These are phyloP conservation scores for Tardiomyces digboiensis DNA, from an alignment of 1,139 yeast species.

Conservation along the genomic window DNA sequence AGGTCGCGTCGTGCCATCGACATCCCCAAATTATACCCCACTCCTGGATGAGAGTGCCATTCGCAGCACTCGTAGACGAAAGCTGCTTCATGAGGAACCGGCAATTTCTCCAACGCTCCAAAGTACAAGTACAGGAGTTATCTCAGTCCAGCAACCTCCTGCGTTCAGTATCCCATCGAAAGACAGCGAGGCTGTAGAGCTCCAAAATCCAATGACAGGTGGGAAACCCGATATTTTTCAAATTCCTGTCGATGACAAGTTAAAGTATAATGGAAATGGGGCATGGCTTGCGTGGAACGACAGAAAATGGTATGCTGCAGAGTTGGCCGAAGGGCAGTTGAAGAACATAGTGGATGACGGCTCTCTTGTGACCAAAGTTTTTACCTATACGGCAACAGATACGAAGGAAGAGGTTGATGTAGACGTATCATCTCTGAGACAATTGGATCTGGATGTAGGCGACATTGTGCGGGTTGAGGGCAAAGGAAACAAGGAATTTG, in stretches of 20 bases:
- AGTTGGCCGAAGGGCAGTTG: slow-evolving; percentile 6
- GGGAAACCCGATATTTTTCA: too few species aligned
- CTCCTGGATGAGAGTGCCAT: background rate
- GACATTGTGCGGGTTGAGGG: slow-evolving; percentile 10
- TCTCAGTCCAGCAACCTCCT: too few species aligned
- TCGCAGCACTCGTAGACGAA: background rate
- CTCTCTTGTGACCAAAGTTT: background rate
- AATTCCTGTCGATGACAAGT: too few species aligned
- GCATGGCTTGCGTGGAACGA: slow-evolving; percentile 13
- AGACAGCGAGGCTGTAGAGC: too few species aligned
- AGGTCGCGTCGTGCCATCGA: slow-evolving; percentile 1
- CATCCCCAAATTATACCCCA: slow-evolving; percentile 5
- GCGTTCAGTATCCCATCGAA: too few species aligned
- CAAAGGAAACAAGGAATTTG: slow-evolving; percentile 8
- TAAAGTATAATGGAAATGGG: too few species aligned
- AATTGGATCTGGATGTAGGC: slow-evolving; percentile 12
- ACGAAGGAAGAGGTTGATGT: slow-evolving; percentile 11
- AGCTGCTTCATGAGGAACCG: background rate
- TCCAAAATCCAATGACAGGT: too few species aligned
- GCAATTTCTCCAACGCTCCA: background rate
- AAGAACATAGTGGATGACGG: background rate
- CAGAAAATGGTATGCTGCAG: slow-evolving; percentile 10
- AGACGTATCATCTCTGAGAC: slow-evolving; percentile 3
- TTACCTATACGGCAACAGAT: slow-evolving; percentile 9
- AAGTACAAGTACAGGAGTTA: background rate